phyloP scores from a whole-genome alignment of 441 rosid species.

The Capsella rubella region DNA sequence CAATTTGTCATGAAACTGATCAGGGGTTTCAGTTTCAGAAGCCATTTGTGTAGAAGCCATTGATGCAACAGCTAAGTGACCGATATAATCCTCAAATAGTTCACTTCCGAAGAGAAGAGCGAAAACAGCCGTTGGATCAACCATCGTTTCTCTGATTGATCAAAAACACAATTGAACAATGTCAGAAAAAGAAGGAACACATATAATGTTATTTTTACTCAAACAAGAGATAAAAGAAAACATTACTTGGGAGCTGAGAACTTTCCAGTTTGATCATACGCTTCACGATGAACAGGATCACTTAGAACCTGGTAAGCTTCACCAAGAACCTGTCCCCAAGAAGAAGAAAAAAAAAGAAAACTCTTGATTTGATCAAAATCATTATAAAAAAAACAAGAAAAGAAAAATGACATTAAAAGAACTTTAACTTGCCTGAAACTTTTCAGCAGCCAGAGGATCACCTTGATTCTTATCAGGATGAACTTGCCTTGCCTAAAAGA shows the following conservation, averaged over 20 bases:
- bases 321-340: constrained; percentile 64
- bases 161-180: constrained; percentile 8
- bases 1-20: constrained; percentile 68
- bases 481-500: constrained; percentile 89
- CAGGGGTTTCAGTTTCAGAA: constrained; percentile 60
- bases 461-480: constrained; percentile 96
- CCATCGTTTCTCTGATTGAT: constrained; percentile 72
- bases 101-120: constrained; percentile 98
- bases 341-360: background rate
- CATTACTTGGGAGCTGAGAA: constrained; percentile 66
- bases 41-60: constrained; percentile 85
- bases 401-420: background rate
- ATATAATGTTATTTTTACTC: background rate
- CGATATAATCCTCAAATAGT: constrained; percentile 84
- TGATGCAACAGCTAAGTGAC: constrained; percentile 90
- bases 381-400: background rate
- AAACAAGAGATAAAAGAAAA: background rate
- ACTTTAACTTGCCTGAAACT: constrained; percentile 68
- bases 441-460: constrained; percentile 87
- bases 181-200: constrained; percentile 8
- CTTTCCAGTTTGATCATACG: constrained; percentile 81
- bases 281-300: constrained; percentile 81
- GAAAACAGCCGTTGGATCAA: constrained; percentile 90
- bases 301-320: constrained; percentile 94
- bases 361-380: constrained; percentile 1